Conservation (phyloP, 768 basidiomycete species). For the Kwoniella botswanensis region DNA sequence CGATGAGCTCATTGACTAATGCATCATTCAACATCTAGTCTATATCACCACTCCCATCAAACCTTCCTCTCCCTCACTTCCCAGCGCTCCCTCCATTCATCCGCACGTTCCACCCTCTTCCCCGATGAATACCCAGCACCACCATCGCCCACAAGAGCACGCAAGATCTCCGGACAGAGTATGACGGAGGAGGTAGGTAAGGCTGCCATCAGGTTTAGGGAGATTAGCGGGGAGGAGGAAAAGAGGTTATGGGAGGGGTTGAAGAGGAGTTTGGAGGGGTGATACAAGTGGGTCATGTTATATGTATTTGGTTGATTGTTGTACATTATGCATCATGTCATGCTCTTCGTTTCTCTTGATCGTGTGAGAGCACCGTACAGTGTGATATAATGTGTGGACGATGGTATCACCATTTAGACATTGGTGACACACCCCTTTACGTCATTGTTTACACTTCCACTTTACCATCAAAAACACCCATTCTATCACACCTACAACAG, state of each 20-base stretch:
- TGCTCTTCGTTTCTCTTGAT: too few species aligned
- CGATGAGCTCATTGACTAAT: neutral
- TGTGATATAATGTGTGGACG: neutral
- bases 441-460: constrained; percentile 1
- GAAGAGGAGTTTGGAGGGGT: constrained; percentile 18
- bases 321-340: neutral
- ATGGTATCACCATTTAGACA: too few species aligned
- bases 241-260: constrained; percentile 29
- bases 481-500: neutral
- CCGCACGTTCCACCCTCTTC: constrained; percentile 26
- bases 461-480: too few species aligned
- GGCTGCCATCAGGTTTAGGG: constrained; percentile 32
- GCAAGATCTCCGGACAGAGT: constrained; percentile 28
- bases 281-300: neutral
- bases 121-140: constrained; percentile 9
- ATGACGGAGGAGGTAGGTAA: constrained; percentile 19
- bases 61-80: constrained; percentile 49
- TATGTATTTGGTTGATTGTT: neutral
- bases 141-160: constrained; percentile 11
- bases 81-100: constrained; percentile 37
- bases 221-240: constrained; percentile 30
- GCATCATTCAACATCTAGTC: constrained; percentile 17
- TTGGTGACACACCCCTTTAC: neutral
- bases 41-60: constrained; percentile 47
- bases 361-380: neutral